phyloP scores from a whole-genome alignment of 2,329 filamentous ascomycete species.

The Fusarium tupiense region DNA sequence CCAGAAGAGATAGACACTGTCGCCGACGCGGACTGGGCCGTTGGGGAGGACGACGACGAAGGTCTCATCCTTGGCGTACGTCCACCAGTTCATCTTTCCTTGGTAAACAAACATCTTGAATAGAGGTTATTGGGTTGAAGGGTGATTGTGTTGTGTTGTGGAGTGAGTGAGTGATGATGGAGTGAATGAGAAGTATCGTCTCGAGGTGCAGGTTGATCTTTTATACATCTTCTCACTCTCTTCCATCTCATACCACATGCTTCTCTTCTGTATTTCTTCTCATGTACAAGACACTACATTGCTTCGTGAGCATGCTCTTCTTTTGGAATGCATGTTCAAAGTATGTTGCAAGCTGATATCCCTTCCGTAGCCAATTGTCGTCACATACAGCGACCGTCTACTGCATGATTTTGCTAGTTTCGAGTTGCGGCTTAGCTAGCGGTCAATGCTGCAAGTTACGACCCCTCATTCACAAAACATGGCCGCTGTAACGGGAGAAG shows the following conservation, averaged over 20 bases:
- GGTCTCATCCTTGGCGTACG: constrained; percentile 28
- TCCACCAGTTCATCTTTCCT: constrained; percentile 34
- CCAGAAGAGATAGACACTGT: constrained; percentile 36
- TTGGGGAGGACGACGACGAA: constrained; percentile 30
- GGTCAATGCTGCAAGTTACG: neutral
- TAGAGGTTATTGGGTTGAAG: neutral
- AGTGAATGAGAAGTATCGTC: neutral
- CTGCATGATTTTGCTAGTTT: constrained; percentile 8
- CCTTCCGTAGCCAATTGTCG: neutral
- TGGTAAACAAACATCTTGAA: constrained; percentile 31
- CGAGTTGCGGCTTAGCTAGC: neutral
- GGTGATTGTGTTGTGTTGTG: neutral
- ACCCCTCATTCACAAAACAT: neutral
- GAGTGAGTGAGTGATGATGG: neutral
- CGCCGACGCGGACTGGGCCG: constrained; percentile 30
- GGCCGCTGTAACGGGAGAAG: neutral
- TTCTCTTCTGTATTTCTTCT: neutral
- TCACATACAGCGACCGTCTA: neutral
- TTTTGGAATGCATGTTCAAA: neutral
- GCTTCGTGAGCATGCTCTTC: neutral
- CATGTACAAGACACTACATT: neutral
- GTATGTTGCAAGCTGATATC: neutral
- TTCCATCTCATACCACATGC: neutral
- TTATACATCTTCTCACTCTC: neutral
- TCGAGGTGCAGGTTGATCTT: neutral